Conservation (phyloP, 2,329 filamentous ascomycete species). For the Akanthomyces uredinophilus region DNA sequence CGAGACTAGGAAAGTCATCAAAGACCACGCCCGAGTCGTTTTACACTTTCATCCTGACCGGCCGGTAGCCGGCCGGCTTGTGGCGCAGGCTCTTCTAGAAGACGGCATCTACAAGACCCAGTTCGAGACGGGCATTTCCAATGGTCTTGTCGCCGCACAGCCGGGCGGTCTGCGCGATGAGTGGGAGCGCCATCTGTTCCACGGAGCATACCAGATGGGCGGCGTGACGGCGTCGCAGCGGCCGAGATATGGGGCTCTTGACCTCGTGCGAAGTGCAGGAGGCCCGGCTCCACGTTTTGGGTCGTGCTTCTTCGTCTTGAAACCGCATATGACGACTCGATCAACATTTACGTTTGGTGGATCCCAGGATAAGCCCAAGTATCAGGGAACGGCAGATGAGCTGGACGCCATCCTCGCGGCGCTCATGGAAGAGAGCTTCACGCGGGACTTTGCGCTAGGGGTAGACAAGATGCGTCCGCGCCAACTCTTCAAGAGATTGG, state of each 20-base stretch:
- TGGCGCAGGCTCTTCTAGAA: constrained; percentile 14
- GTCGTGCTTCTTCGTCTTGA: constrained; percentile 19
- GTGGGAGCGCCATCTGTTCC: constrained; percentile 11
- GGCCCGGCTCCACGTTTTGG: constrained; percentile 20
- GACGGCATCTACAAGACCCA: constrained; percentile 19
- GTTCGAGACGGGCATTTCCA: constrained; percentile 21
- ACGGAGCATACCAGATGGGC: background rate
- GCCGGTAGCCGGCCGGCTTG: constrained; percentile 14
- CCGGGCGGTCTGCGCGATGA: constrained; percentile 16
- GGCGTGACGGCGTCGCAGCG: constrained; percentile 6
- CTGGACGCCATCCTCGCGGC: constrained; percentile 18
- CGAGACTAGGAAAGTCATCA: background rate
- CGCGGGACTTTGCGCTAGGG: constrained; percentile 18
- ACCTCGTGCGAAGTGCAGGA: constrained; percentile 18
- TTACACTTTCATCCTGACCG: constrained; percentile 21
- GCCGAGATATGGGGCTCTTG: constrained; percentile 20
- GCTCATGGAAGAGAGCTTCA: constrained; percentile 20
- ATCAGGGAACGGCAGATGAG: constrained; percentile 17
- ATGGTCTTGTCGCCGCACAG: constrained; percentile 17
- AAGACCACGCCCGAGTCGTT: constrained; percentile 16
- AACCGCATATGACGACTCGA: constrained; percentile 13
- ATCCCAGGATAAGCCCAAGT: constrained; percentile 17
- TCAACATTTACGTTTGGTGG: constrained; percentile 20
- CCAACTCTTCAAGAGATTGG: background rate
- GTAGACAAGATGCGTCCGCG: constrained; percentile 11